Conservation (phyloP, 2,329 filamentous ascomycete genomes). For the Penicillium sp. region DNA sequence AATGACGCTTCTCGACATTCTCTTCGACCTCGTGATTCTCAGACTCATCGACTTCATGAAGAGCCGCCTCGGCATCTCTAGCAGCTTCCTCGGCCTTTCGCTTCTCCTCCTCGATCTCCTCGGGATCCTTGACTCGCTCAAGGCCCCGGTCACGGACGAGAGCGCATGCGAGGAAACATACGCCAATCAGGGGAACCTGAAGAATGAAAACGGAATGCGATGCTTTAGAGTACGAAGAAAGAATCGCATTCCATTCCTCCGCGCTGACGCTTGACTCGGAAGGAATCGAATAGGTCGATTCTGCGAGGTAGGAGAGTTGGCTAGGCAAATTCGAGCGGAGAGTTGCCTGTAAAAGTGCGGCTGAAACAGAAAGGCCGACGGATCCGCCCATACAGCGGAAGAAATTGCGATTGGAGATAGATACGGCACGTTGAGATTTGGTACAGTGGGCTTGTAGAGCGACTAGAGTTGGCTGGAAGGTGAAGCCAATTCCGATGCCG, state of each 20-base stretch:
- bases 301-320: conserved; percentile 38
- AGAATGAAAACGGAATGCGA: conserved; percentile 59
- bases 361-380: conserved; percentile 59
- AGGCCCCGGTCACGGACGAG: conserved; percentile 56
- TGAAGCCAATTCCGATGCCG: conserved; percentile 56
- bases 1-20: conserved; percentile 10
- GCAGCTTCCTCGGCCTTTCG: conserved; percentile 27
- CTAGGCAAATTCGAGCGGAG: conserved; percentile 42
- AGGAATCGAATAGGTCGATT: conserved; percentile 43
- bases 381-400: conserved; percentile 61
- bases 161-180: conserved; percentile 52
- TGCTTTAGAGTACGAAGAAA: conserved; percentile 55
- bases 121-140: conserved; percentile 34
- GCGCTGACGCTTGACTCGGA: conserved; percentile 27
- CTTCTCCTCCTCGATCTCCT: conserved; percentile 31
- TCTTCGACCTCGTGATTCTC: conserved; percentile 3
- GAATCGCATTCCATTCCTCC: conserved; percentile 42
- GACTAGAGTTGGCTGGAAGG: conserved; percentile 56
- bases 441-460: conserved; percentile 60
- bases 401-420: conserved; percentile 65
- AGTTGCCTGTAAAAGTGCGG: conserved; percentile 50
- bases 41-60: conserved; percentile 4
- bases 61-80: conserved; percentile 18
- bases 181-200: conserved; percentile 55
- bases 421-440: conserved; percentile 60